Conservation (phyloP, 208 protist species). For the Trichomonas gallinae region DNA sequence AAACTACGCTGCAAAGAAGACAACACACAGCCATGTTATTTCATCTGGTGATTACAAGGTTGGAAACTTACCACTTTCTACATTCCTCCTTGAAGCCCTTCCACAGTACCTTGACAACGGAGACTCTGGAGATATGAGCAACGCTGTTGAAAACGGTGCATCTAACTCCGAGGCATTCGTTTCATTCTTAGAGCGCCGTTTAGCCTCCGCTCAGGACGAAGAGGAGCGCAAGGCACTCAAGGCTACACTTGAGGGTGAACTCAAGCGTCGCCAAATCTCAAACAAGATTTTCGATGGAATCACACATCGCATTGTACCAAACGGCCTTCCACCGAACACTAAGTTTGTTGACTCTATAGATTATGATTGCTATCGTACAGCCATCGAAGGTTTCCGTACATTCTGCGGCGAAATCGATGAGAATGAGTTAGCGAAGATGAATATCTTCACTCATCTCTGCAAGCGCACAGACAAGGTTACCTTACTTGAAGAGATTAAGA, state of each 20-base stretch:
- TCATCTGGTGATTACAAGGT: not conserved
- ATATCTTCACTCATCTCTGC: not conserved
- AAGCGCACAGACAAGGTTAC: not conserved
- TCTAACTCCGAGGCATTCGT: not conserved
- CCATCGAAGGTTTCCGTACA: not conserved
- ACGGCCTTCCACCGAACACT: not conserved
- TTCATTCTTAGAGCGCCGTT: not conserved
- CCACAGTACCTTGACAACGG: not conserved
- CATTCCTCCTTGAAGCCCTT: not conserved
- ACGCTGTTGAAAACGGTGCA: not conserved
- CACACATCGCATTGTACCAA: not conserved
- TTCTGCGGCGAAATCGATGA: slow-evolving; percentile 9
- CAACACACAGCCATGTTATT: not conserved
- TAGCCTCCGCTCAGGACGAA: too few relatives aligned
- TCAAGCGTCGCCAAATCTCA: not conserved
- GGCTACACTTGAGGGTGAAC: not conserved
- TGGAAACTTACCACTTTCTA: not conserved
- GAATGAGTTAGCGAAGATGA: not conserved
- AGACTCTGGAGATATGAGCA: not conserved
- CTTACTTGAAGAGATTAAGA: not conserved
- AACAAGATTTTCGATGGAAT: not conserved
- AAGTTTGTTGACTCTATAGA: not conserved
- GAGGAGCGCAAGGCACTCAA: not conserved
- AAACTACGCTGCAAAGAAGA: not conserved
- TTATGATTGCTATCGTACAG: not conserved